Evolutionary conservation across 1,284 basidiomycete species (phyloP).

Genomic region (Bjerkandera adusta): DNA sequence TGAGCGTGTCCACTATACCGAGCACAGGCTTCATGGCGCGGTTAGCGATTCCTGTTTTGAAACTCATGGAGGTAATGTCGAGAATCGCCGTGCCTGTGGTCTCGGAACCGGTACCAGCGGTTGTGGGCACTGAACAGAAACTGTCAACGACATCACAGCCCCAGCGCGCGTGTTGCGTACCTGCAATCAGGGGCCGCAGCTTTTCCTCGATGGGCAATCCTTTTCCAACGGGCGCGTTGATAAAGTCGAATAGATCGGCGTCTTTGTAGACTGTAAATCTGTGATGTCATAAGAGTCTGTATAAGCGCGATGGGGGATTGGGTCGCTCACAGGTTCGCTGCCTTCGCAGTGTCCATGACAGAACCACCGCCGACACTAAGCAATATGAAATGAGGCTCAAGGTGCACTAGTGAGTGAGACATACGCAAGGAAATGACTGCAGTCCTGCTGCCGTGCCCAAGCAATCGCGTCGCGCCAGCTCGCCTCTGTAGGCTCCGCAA

Average conservation of each 20-base stretch:
- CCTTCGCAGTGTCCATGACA: slow-evolving; percentile 94
- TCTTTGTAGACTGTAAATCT: slow-evolving; percentile 89
- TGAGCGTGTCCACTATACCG: slow-evolving; percentile 79
- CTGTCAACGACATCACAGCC: not conserved
- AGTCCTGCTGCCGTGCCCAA: slow-evolving; percentile 84
- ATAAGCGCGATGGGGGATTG: not conserved
- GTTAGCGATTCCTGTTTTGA: slow-evolving; percentile 96
- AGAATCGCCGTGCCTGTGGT: slow-evolving; percentile 98
- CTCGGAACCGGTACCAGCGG: slow-evolving; percentile 96
- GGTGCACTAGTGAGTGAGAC: slow-evolving; percentile 26
- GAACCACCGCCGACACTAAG: slow-evolving; percentile 91
- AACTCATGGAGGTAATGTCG: slow-evolving; percentile 85
- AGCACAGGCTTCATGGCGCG: slow-evolving; percentile 89
- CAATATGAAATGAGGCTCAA: slow-evolving; percentile 4
- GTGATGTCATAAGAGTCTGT: not conserved
- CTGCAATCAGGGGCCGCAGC: slow-evolving; percentile 85
- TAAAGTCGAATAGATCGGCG: slow-evolving; percentile 91
- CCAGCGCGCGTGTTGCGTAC: slow-evolving; percentile 35
- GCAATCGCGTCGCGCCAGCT: slow-evolving; percentile 86
- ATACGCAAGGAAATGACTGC: slow-evolving; percentile 92
- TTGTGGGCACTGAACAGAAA: slow-evolving; percentile 81
- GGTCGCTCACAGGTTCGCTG: slow-evolving; percentile 77
- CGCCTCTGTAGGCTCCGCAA: slow-evolving; percentile 91
- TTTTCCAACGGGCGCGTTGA: slow-evolving; percentile 95
- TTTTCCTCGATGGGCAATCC: slow-evolving; percentile 80